Evolutionary conservation across 352 stramenopile genomes (phyloP).

Genomic region (Phytophthora pluvialis): DNA sequence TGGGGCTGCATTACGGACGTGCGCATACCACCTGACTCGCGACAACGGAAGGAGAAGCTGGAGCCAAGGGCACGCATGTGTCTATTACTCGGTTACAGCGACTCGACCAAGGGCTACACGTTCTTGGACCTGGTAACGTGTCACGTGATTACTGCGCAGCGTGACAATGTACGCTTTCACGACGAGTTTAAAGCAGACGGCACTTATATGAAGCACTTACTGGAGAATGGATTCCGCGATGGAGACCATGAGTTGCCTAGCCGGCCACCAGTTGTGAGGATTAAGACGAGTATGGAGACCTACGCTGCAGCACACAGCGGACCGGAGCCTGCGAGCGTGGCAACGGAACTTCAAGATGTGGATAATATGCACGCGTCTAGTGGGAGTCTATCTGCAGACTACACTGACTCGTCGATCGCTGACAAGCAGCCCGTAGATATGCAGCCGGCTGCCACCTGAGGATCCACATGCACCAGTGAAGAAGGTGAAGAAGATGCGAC

Average conservation of each 20-base stretch:
- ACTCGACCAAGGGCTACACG: constrained; percentile 12
- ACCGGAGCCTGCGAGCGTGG: no score
- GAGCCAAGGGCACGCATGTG: neutral
- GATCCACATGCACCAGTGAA: no score
- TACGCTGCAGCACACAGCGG: neutral
- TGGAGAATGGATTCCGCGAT: constrained; percentile 5
- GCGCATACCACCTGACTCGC: neutral
- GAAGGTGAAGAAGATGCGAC: no score
- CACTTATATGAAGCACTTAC: constrained; percentile 8
- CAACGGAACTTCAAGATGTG: no score
- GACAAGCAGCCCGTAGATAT: no score
- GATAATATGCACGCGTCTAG: no score
- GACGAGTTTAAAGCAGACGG: constrained; percentile 3
- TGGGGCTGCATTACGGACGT: neutral
- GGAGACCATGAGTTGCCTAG: neutral
- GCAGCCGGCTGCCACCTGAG: neutral
- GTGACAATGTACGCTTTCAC: constrained; percentile 3
- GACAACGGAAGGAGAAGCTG: constrained; percentile 7
- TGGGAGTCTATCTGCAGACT: no score
- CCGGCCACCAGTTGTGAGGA: neutral
- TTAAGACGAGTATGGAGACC: constrained; percentile 1
- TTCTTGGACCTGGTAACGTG: neutral
- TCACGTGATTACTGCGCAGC: constrained; percentile 5
- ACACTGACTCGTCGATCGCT: no score
- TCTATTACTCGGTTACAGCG: constrained; percentile 8